Evolutionary conservation across 2,329 filamentous ascomycete genomes (phyloP), one percentile per base, ranked within the genome.

Genomic region (Lasiodiplodia citricola): DNA sequence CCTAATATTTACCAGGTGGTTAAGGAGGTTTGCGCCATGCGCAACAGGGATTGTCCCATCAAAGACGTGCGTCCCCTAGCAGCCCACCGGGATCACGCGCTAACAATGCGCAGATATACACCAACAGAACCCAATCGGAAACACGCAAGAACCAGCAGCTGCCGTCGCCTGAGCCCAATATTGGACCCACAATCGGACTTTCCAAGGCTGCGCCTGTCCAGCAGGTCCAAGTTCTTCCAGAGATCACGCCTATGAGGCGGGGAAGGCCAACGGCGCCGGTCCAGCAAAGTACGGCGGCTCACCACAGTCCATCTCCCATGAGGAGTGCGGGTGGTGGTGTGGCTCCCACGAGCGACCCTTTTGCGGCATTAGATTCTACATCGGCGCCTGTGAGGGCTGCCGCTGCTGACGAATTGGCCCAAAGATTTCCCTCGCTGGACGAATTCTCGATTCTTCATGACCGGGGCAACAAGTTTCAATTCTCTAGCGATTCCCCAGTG

Each of bases 1-100:
- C 96, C 96, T 4, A 98, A 95, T 76, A 97, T 99, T 70, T 99
- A 97, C 77, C 92, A 97, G 79, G 93, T 97, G 4, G 84, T 99
- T 38, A 88, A 90, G 71, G 94, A 98, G 81, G 89, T 91, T 37
- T 97, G 94, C 80, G 84, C 87, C 44, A 96, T 99, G 93, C 92
- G 96, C 77, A 92, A 94, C 67, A 91, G 91, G 70, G 90, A 94
- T 72, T 87, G 94, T 11, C 94, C 94, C 0, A 92, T 99, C 74
- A 91, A 92, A 83, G 94, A 99, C 82, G 93, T 96, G 84, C 78
- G 91, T 80, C 73, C 4, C 38, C 23, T 66, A 57, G 21, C 16
- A 50, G 14, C 52, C 13, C 52, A 23, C 21, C 28, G 16, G 56
- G 28, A 13, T 57, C 25, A 16, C 25, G 18, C 50, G 64, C 76